Evolutionary conservation across 2,329 filamentous ascomycete genomes (phyloP), one percentile per base, ranked within the genome.

Genomic region (Shiraia sp.): DNA sequence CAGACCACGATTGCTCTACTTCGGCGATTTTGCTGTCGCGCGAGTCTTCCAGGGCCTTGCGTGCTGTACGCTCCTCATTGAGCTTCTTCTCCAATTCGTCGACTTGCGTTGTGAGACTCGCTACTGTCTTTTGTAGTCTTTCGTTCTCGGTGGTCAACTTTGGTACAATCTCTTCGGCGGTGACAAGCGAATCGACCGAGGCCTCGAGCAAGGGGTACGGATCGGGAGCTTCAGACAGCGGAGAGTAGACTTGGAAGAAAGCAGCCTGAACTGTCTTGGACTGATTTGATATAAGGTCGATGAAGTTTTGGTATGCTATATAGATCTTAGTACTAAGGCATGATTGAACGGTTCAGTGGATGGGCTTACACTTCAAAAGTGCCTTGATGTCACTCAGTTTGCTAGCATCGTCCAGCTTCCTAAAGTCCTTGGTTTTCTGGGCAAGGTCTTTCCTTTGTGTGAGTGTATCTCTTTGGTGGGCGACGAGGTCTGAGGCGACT

Each of bases 361-460:
- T 12, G 26, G 34, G 32, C 58, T 15, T 66, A 90, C 89, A 85
- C 78, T 96, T 96, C 45, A 99, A 73, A 36, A 99, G 74, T 27
- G 83, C 83, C 72, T 97, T 99, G 74, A 95, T 84, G 69, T 99
- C 93, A 4, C 78, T 77, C 39, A 99, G 74, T 70, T 97, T 99
- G 42, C 81, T 82, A 9, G 86, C 75, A 75, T 99, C 90, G 58
- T 97, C 92, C 9, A 95, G 79, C 69, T 96, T 97, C 47, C 91
- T 80, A 59, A 97, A 99, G 61, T 97, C 92, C 64, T 99, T 99
- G 1, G 93, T 99, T 78, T 96, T 97, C 66, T 96, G 91, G n/a
- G 95, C 93, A 14, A 99, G 77, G 47, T 99, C 95, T 67, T 99
- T 99, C 38, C 93, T 82, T 68, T 99, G 92, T 0, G 96, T 86